A percentile compares a stretch with the other conserved stretches of the same genome.
Evolutionary conservation across 169 alveolate genomes (phyloP).

Genomic region (Pseudocohnilembus persalinus): DNA sequence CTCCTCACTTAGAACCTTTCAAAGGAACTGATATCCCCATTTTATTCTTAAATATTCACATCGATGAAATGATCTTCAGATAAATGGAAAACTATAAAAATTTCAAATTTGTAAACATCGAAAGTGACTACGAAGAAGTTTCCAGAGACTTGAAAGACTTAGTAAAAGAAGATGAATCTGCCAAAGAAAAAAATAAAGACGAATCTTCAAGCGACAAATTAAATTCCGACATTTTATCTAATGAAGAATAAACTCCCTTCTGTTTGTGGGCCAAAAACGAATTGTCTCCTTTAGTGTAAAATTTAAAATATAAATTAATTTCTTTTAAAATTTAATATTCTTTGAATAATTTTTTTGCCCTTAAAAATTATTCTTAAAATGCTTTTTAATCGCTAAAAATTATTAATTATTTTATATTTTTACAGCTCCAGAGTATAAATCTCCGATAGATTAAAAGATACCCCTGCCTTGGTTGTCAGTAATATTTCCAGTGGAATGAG

Average conservation of each 20-base stretch:
- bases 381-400: background rate
- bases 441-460: slow-evolving; percentile 56
- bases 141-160: slow-evolving; percentile 26
- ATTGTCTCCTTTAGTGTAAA: slow-evolving; percentile 41
- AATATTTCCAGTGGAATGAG: slow-evolving; percentile 70
- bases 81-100: slow-evolving; percentile 46
- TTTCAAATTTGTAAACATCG: slow-evolving; percentile 58
- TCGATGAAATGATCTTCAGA: slow-evolving; percentile 70
- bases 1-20: slow-evolving; percentile 74
- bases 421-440: slow-evolving; percentile 47
- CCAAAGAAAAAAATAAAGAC: slow-evolving; percentile 8
- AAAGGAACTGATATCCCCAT: slow-evolving; percentile 58
- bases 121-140: slow-evolving; percentile 54
- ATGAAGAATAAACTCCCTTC: slow-evolving; percentile 64
- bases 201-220: slow-evolving; percentile 18
- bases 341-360: too few species aligned
- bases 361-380: too few species aligned
- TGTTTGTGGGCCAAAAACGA: slow-evolving; percentile 75
- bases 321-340: too few species aligned
- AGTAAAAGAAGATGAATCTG: slow-evolving; percentile 23
- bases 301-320: too few species aligned
- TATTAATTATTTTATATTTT: too few species aligned
- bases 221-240: slow-evolving; percentile 31
- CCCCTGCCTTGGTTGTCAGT: slow-evolving; percentile 69
- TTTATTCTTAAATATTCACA: slow-evolving; percentile 47